phyloP scores from a whole-genome alignment of 2,329 filamentous ascomycete species.

The Rhynchosporium secalis region DNA sequence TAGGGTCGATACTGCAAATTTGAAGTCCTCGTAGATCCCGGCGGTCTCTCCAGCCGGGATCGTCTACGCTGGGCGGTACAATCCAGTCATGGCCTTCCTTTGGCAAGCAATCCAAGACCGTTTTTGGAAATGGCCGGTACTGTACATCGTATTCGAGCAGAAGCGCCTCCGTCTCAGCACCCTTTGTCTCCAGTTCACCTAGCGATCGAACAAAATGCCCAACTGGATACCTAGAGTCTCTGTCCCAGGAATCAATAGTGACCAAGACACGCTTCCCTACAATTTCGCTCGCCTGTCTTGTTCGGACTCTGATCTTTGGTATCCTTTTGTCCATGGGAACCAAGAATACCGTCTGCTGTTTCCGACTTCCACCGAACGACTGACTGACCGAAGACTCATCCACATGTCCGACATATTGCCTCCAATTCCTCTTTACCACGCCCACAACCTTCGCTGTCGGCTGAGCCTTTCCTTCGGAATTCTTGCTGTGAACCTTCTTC shows the following conservation, averaged over 20 bases:
- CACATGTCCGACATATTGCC: constrained; percentile 95
- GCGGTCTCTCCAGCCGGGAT: constrained; percentile 84
- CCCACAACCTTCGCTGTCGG: constrained; percentile 92
- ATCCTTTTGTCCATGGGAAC: constrained; percentile 98
- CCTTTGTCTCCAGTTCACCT: constrained; percentile 92
- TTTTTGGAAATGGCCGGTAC: constrained; percentile 94
- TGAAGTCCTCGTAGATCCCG: constrained; percentile 81
- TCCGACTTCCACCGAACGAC: constrained; percentile 71
- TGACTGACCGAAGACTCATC: constrained; percentile 81
- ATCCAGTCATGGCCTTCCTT: constrained; percentile 91
- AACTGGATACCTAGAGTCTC: constrained; percentile 86
- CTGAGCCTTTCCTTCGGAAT: constrained; percentile 74
- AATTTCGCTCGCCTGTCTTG: constrained; percentile 84
- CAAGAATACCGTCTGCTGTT: constrained; percentile 90
- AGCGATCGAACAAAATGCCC: constrained; percentile 93
- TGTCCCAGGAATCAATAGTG: constrained; percentile 92
- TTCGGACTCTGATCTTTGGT: constrained; percentile 91
- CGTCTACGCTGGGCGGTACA: constrained; percentile 75
- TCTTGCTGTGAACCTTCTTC: constrained; percentile 77
- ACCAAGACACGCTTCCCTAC: constrained; percentile 89
- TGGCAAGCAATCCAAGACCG: constrained; percentile 90
- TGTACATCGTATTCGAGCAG: constrained; percentile 96
- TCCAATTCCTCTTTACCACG: constrained; percentile 93
- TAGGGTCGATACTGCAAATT: constrained; percentile 96
- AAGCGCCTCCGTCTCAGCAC: constrained; percentile 94